Evolutionary conservation across 2,329 filamentous ascomycete species (phyloP).

Genomic region (Allantophomopsis lycopodina): DNA sequence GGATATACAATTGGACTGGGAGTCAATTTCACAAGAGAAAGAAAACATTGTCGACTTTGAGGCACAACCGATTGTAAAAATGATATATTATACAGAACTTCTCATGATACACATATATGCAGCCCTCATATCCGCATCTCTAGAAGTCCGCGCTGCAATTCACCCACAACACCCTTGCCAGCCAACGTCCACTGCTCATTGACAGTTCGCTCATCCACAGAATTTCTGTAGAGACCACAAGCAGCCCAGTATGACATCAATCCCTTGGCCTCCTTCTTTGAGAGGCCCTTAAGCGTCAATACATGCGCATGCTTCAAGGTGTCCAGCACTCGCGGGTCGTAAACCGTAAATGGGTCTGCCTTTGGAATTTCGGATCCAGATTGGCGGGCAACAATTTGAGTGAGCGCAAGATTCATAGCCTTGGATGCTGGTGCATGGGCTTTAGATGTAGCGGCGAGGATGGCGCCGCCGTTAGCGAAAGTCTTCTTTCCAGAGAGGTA

Average conservation of each 20-base stretch:
- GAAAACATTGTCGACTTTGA: too few relatives aligned
- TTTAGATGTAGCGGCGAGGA: slow-evolving; percentile 61
- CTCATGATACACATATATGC: not conserved
- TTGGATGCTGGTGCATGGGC: slow-evolving; percentile 54
- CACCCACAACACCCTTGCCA: slow-evolving; percentile 70
- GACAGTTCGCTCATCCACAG: slow-evolving; percentile 57
- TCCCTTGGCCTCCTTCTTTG: slow-evolving; percentile 58
- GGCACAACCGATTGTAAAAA: too few relatives aligned
- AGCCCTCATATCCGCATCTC: slow-evolving; percentile 16
- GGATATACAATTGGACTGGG: too few relatives aligned
- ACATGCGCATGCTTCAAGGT: slow-evolving; percentile 35
- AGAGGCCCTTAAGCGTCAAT: slow-evolving; percentile 51
- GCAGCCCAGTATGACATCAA: slow-evolving; percentile 90
- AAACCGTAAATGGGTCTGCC: slow-evolving; percentile 37
- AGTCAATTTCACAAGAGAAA: too few relatives aligned
- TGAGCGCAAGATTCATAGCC: slow-evolving; percentile 56
- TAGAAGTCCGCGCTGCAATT: slow-evolving; percentile 61
- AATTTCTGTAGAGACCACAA: slow-evolving; percentile 63
- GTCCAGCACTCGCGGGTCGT: slow-evolving; percentile 42
- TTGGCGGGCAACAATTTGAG: slow-evolving; percentile 34
- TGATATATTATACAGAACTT: too few relatives aligned
- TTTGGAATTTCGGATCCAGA: slow-evolving; percentile 20
- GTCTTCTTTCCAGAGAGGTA: slow-evolving; percentile 46
- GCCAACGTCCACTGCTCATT: slow-evolving; percentile 74
- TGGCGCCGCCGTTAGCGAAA: slow-evolving; percentile 61